Evolutionary conservation across 2,329 filamentous ascomycete genomes (phyloP).

Genomic region (Penicillium sp.): DNA sequence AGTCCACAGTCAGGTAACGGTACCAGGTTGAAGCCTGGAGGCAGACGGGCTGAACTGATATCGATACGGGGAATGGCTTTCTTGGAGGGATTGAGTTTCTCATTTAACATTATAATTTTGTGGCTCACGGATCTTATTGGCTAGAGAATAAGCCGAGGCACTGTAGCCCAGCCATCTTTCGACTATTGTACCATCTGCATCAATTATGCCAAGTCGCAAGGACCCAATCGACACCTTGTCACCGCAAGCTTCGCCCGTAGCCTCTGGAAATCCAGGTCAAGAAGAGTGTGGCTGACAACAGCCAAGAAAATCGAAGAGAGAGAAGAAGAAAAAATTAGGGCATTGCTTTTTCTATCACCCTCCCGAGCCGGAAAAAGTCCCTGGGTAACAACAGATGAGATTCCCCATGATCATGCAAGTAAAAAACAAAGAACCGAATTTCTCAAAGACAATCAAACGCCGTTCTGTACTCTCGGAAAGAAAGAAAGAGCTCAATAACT

Average conservation of each 20-base stretch:
- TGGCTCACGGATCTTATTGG: not conserved
- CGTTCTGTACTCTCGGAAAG: constrained; percentile 28
- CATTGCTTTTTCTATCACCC: constrained; percentile 28
- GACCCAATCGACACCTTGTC: not conserved
- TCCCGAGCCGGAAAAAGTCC: constrained; percentile 29
- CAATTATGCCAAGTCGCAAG: not conserved
- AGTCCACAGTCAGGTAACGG: constrained; percentile 2
- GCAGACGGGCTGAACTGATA: not conserved
- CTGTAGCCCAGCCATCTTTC: not conserved
- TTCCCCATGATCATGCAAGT: constrained; percentile 31
- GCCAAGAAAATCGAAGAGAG: constrained; percentile 14
- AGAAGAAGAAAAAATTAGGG: constrained; percentile 13
- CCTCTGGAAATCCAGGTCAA: not conserved
- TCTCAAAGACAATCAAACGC: constrained; percentile 30
- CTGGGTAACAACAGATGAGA: constrained; percentile 30
- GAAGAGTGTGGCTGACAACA: not conserved
- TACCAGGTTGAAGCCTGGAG: not conserved
- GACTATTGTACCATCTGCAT: not conserved
- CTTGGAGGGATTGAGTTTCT: not conserved
- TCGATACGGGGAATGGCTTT: not conserved
- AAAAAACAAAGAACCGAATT: constrained; percentile 24
- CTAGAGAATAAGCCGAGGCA: not conserved
- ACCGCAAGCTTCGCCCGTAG: not conserved
- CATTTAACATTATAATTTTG: not conserved
- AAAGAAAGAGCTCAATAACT: constrained; percentile 19